Conservation (phyloP, 2,329 filamentous ascomycete species). For the Aureobasidium sp. region DNA sequence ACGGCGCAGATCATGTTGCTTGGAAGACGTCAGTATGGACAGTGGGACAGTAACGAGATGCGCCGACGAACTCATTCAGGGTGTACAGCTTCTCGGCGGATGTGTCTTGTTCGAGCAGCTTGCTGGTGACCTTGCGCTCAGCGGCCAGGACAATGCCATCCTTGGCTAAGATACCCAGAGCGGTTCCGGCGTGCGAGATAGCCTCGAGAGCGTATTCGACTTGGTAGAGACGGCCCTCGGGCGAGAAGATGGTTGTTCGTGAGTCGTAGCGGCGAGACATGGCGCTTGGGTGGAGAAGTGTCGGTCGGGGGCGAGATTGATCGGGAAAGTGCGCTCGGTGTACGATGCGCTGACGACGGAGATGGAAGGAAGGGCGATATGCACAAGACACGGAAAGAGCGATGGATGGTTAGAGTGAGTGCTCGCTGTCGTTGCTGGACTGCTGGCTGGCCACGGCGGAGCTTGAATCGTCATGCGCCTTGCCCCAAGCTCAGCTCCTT, state of each 20-base stretch:
- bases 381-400: neutral
- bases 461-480: slow-evolving; percentile 11
- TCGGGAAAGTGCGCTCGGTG: neutral
- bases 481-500: slow-evolving; percentile 8
- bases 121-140: slow-evolving; percentile 98
- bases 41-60: neutral
- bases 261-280: slow-evolving; percentile 15
- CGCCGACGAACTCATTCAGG: slow-evolving; percentile 74
- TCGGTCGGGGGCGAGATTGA: neutral
- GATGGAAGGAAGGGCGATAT: neutral
- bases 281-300: neutral
- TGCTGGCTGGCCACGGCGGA: neutral
- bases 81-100: slow-evolving; percentile 99
- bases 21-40: slow-evolving; percentile 2
- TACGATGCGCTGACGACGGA: neutral
- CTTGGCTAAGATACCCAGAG: slow-evolving; percentile 91
- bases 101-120: slow-evolving; percentile 97
- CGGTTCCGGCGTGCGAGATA: slow-evolving; percentile 96
- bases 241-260: slow-evolving; percentile 94
- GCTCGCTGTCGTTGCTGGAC: slow-evolving; percentile 1
- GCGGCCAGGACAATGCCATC: slow-evolving; percentile 98
- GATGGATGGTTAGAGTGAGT: slow-evolving; percentile 7
- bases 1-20: slow-evolving; percentile 99
- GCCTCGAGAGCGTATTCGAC: slow-evolving; percentile 99
- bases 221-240: slow-evolving; percentile 95